A percentile compares a stretch with the other conserved stretches of the same genome.
Conservation (phyloP, 176 grass and related monocot species). For the Elymus sibiricus region DNA sequence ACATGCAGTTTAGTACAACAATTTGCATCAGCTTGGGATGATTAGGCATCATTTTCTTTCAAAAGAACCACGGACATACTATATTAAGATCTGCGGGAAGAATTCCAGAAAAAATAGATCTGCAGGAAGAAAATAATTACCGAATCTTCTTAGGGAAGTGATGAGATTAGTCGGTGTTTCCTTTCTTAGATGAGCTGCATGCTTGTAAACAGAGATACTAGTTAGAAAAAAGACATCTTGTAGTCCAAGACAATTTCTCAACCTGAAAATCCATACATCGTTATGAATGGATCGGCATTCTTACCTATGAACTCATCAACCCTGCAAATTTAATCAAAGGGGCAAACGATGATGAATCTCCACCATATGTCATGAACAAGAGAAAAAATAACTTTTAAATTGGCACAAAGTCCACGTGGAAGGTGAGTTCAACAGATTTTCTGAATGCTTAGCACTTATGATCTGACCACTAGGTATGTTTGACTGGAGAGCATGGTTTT, state of each 20-base stretch:
- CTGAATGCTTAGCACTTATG: no score
- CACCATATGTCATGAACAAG: background rate
- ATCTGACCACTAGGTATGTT: background rate
- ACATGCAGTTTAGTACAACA: no score
- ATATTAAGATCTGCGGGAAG: no score
- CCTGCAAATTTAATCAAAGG: conserved; percentile 27
- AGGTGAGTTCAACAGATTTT: no score
- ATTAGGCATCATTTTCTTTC: no score
- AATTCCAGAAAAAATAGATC: background rate
- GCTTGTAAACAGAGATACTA: no score
- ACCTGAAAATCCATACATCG: conserved; percentile 57
- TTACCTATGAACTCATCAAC: conserved; percentile 50
- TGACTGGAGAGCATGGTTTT: no score
- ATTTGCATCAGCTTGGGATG: no score
- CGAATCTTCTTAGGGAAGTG: conserved; percentile 31
- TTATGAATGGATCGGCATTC: conserved; percentile 51
- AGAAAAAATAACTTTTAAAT: background rate
- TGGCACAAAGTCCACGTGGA: background rate
- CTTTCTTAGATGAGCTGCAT: conserved; percentile 34
- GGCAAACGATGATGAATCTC: background rate
- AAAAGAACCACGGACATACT: background rate
- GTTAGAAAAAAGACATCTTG: conserved; percentile 25
- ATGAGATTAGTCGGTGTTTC: conserved; percentile 18
- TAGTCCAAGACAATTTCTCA: conserved; percentile 27
- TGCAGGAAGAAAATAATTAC: conserved; percentile 15